These are phyloP conservation scores for Auricularia auricula-judae DNA, from an alignment of 768 basidiomycete genomes.

Conservation along the genomic window DNA sequence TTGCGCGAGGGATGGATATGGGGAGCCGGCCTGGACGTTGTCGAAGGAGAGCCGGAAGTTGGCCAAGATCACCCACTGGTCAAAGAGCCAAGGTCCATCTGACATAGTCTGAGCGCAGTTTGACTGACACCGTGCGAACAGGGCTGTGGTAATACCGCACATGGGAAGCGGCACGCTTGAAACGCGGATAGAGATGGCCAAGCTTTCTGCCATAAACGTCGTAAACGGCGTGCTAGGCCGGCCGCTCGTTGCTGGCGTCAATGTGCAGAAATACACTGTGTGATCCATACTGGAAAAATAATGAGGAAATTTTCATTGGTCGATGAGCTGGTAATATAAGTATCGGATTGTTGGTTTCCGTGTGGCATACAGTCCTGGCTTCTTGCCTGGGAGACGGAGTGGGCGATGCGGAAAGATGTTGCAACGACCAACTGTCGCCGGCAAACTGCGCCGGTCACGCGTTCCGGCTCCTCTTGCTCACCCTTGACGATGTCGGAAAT, in stretches of 20 bases:
- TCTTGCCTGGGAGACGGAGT: too few species aligned
- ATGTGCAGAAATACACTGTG: slow-evolving; percentile 11
- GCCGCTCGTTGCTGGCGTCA: slow-evolving; percentile 45
- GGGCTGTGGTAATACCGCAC: slow-evolving; percentile 79
- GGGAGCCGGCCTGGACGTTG: slow-evolving; percentile 34
- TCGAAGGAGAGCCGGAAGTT: slow-evolving; percentile 37
- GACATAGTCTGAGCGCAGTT: background rate
- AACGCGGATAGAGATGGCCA: slow-evolving; percentile 75
- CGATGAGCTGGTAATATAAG: too few species aligned
- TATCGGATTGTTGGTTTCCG: too few species aligned
- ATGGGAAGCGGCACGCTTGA: slow-evolving; percentile 85
- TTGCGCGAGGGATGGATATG: slow-evolving; percentile 23
- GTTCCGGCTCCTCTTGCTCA: too few species aligned
- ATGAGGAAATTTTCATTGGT: too few species aligned
- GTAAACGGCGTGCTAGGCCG: slow-evolving; percentile 42
- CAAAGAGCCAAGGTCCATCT: slow-evolving; percentile 52
- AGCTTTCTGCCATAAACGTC: slow-evolving; percentile 58
- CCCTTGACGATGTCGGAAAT: too few species aligned
- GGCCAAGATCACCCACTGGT: slow-evolving; percentile 66
- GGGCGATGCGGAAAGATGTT: too few species aligned
- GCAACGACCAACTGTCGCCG: too few species aligned
- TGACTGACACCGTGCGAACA: slow-evolving; percentile 17
- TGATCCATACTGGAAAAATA: too few species aligned
- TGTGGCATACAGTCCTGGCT: too few species aligned
- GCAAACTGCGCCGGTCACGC: too few species aligned